Evolutionary conservation across 2,329 filamentous ascomycete species (phyloP).

Genomic region (Aspergillus sergii): DNA sequence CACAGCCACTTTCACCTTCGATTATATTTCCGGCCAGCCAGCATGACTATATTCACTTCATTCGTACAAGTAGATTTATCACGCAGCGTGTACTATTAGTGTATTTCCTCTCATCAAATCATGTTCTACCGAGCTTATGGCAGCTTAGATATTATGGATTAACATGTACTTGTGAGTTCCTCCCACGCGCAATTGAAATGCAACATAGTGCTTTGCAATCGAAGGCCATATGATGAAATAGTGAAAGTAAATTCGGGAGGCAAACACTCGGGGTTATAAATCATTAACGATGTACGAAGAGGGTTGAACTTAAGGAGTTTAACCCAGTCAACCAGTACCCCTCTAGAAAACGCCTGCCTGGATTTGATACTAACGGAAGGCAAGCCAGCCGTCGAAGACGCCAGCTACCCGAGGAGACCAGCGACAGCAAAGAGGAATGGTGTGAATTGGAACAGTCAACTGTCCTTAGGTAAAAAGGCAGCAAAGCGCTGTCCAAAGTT

Average conservation of each 20-base stretch:
- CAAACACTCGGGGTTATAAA: slow-evolving; percentile 14
- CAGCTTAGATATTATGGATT: background rate
- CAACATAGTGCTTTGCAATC: background rate
- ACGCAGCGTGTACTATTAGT: background rate
- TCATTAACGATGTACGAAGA: slow-evolving; percentile 9
- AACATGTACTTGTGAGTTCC: background rate
- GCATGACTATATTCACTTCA: background rate
- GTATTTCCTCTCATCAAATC: background rate
- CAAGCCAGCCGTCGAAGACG: too few species aligned
- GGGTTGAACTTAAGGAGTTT: background rate
- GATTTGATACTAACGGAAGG: background rate
- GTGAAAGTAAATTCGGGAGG: background rate
- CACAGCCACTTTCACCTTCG: background rate
- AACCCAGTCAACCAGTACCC: background rate
- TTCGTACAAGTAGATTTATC: background rate
- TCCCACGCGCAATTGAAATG: background rate
- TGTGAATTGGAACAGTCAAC: background rate
- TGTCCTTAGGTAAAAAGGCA: background rate
- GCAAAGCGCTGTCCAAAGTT: background rate
- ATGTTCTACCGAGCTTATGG: background rate
- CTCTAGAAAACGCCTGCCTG: background rate
- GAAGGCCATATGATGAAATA: background rate
- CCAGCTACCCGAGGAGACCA: background rate
- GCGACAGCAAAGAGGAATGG: background rate
- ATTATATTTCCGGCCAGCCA: background rate